Percentiles rank a stretch among this genome's conserved stretches.
Conservation (phyloP, 2,329 filamentous ascomycete genomes). For the Pseudogymnoascus sp. region DNA sequence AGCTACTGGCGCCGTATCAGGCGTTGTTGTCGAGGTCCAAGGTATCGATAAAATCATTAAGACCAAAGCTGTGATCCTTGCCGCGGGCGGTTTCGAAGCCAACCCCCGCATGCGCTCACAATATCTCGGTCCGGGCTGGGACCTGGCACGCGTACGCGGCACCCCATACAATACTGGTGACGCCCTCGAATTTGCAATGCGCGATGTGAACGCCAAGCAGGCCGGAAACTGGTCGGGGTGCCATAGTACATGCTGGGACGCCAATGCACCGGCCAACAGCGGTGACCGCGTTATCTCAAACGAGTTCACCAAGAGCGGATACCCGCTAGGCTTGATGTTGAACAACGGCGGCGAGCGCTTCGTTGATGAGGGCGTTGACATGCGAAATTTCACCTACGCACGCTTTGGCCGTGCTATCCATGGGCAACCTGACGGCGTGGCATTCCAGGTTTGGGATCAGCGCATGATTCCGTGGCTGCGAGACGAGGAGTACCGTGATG, state of each 20-base stretch:
- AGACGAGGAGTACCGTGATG: conserved; percentile 52
- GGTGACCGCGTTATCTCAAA: conserved; percentile 55
- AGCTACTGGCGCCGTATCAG: conserved; percentile 24
- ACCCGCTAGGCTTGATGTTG: conserved; percentile 57
- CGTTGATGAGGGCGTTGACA: conserved; percentile 57
- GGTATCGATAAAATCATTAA: conserved; percentile 24
- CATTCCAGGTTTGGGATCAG: conserved; percentile 58
- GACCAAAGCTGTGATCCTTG: conserved; percentile 40
- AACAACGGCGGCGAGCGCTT: conserved; percentile 52
- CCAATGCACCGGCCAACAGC: conserved; percentile 43
- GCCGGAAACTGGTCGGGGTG: conserved; percentile 56
- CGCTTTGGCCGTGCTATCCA: conserved; percentile 56
- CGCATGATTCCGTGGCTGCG: conserved; percentile 44
- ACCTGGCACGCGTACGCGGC: conserved; percentile 51
- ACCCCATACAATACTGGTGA: conserved; percentile 58
- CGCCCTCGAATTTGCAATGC: conserved; percentile 43
- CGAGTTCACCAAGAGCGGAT: conserved; percentile 61
- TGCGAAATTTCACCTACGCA: conserved; percentile 61
- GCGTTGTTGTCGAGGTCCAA: conserved; percentile 25
- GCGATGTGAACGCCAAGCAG: conserved; percentile 40
- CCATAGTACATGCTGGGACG: conserved; percentile 49
- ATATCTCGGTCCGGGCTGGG: conserved; percentile 51
- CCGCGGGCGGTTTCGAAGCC: conserved; percentile 57
- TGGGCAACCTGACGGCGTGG: conserved; percentile 46
- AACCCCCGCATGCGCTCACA: conserved; percentile 47